Conservation (phyloP, 768 basidiomycete species). For the Macrolepiota dolichaula region DNA sequence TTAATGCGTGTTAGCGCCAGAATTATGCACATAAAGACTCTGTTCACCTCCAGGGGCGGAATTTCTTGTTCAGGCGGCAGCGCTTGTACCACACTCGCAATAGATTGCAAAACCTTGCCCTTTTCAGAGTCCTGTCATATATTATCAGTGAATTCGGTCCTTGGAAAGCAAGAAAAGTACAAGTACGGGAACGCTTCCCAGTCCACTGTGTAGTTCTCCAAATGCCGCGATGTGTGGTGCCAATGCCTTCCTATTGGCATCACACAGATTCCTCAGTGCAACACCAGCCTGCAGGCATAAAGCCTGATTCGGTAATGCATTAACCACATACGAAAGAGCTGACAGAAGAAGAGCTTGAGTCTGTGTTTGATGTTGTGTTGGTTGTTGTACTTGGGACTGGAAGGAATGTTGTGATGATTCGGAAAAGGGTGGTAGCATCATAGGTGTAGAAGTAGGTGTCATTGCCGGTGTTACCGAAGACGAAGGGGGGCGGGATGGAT, state of each 20-base stretch:
- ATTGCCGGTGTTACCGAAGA: slow-evolving; percentile 6
- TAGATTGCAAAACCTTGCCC: slow-evolving; percentile 87
- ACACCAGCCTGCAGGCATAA: slow-evolving; percentile 75
- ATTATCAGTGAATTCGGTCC: neutral
- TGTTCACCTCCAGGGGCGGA: slow-evolving; percentile 65
- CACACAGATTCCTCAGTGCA: slow-evolving; percentile 82
- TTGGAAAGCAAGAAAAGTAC: neutral
- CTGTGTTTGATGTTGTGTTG: slow-evolving; percentile 25
- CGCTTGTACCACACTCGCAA: slow-evolving; percentile 91
- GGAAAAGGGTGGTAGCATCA: neutral
- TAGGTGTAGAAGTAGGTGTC: neutral
- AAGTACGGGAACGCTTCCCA: slow-evolving; percentile 72
- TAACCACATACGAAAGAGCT: slow-evolving; percentile 65
- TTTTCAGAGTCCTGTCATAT: slow-evolving; percentile 70
- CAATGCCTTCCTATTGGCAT: slow-evolving; percentile 81
- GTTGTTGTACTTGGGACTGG: neutral
- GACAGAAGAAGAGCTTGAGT: slow-evolving; percentile 47
- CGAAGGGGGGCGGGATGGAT: slow-evolving; percentile 14
- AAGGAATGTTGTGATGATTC: neutral
- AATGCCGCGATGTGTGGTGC: slow-evolving; percentile 85
- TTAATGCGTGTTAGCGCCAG: slow-evolving; percentile 21
- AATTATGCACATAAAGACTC: neutral
- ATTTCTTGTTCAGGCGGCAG: slow-evolving; percentile 77
- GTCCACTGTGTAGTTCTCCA: slow-evolving; percentile 74
- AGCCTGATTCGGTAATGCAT: slow-evolving; percentile 62